These are phyloP conservation scores for Vitis hybrid DNA, from an alignment of 177 flowering plant genomes.

Conservation along the genomic window DNA sequence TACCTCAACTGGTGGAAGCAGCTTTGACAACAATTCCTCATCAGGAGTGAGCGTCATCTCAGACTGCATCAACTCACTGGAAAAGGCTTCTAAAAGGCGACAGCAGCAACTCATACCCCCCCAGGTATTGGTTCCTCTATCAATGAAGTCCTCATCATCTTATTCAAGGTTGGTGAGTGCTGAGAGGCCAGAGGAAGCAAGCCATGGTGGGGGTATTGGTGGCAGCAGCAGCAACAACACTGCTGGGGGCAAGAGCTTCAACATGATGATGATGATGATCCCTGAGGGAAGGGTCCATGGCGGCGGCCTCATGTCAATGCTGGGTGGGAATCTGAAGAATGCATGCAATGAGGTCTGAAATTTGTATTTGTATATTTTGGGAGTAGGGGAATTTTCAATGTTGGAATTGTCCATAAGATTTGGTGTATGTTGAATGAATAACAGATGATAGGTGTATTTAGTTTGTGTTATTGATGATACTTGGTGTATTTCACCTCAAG, in stretches of 20 bases:
- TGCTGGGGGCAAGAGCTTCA: constrained; percentile 27
- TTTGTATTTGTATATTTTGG: not conserved
- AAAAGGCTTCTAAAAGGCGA: constrained; percentile 49
- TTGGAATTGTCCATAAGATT: constrained; percentile 16
- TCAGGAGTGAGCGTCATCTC: constrained; percentile 63
- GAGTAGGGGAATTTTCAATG: not conserved
- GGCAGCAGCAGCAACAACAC: constrained; percentile 3
- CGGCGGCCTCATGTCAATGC: constrained; percentile 82
- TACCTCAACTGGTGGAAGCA: constrained; percentile 41
- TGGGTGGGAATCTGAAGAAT: constrained; percentile 71
- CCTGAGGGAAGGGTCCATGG: constrained; percentile 97
- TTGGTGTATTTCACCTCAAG: not conserved
- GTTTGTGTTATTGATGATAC: not conserved
- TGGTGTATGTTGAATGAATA: not conserved
- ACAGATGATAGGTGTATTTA: not conserved
- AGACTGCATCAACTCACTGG: constrained; percentile 55
- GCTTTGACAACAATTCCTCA: constrained; percentile 50
- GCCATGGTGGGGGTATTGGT: constrained; percentile 18
- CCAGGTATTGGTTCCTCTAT: constrained; percentile 81
- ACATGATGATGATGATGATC: constrained; percentile 26
- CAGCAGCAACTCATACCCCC: constrained; percentile 58
- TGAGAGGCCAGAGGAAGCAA: constrained; percentile 32
- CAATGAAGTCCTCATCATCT: constrained; percentile 73
- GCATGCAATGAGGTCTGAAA: constrained; percentile 49
- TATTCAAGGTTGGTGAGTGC: constrained; percentile 21